These are phyloP conservation scores for Eustoma russellianum DNA, from an alignment of 257 asterid genomes.

Conservation along the genomic window DNA sequence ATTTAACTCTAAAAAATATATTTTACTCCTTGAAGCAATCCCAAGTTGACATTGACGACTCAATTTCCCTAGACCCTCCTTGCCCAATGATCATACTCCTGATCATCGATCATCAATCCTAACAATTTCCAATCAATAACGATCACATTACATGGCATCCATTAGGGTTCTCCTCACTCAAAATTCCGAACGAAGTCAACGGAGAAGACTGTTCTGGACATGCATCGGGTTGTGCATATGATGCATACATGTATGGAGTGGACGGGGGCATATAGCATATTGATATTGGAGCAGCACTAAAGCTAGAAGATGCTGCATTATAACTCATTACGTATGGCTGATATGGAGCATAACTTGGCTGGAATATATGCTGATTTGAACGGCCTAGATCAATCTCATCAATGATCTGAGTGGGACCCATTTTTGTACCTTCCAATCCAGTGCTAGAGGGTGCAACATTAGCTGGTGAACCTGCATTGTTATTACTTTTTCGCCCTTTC, in stretches of 20 bases:
- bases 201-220: constrained; percentile 23
- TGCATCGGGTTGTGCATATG: constrained; percentile 19
- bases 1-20: constrained; percentile 10
- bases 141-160: constrained; percentile 56
- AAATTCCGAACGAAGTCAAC: constrained; percentile 52
- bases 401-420: constrained; percentile 27
- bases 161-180: constrained; percentile 85
- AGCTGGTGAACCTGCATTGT: constrained; percentile 13
- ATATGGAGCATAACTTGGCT: constrained; percentile 18
- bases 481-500: constrained; percentile 30
- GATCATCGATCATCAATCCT: neutral
- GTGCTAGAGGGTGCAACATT: constrained; percentile 30
- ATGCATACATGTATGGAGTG: constrained; percentile 22
- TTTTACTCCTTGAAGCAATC: constrained; percentile 6
- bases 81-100: constrained; percentile 4
- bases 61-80: neutral
- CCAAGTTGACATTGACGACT: constrained; percentile 3
- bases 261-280: constrained; percentile 36
- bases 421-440: constrained; percentile 28
- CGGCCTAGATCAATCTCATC: constrained; percentile 33
- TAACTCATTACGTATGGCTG: constrained; percentile 47
- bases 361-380: constrained; percentile 27
- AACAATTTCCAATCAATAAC: neutral
- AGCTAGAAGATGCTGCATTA: constrained; percentile 46
- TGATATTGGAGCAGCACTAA: constrained; percentile 30